phyloP scores from a whole-genome alignment of 371 early-diverging fungal genomes.

The Apophysomyces ossiformis region DNA sequence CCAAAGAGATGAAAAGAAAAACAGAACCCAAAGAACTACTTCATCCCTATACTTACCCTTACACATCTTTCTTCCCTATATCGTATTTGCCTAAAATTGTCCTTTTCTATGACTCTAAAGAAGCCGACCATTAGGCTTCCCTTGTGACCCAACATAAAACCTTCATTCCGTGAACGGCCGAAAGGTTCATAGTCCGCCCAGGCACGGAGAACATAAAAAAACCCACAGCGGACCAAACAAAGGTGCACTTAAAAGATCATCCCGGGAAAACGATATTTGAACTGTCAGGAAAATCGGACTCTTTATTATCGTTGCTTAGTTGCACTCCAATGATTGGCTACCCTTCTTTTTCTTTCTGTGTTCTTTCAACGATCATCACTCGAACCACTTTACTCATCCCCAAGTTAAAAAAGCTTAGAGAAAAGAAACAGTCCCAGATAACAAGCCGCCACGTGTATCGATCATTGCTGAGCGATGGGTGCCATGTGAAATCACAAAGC shows the following conservation, averaged over 20 bases:
- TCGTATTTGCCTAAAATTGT: background rate
- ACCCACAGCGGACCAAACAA: background rate
- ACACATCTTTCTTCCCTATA: no score
- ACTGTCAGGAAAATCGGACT: conserved; percentile 8
- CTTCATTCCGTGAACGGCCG: conserved; percentile 5
- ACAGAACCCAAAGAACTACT: background rate
- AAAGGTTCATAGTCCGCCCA: conserved; percentile 7
- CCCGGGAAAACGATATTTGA: conserved; percentile 9
- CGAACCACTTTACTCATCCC: background rate
- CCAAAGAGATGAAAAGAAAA: background rate
- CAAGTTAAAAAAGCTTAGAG: background rate
- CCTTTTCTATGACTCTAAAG: conserved; percentile 4
- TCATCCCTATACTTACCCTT: no score
- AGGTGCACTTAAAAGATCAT: conserved; percentile 11
- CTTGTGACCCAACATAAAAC: background rate
- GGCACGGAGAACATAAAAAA: conserved; percentile 6
- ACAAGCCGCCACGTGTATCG: conserved; percentile 7
- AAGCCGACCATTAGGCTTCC: background rate
- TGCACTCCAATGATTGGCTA: background rate
- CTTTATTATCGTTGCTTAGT: conserved; percentile 6
- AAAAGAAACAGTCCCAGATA: background rate
- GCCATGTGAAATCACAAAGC: conserved; percentile 9
- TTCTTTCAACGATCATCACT: background rate
- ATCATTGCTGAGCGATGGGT: conserved; percentile 5
- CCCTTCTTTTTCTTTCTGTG: background rate